A percentile compares a stretch with the other conserved stretches of the same genome.
Conservation (phyloP, 2,329 filamentous ascomycete genomes). For the Colletotrichum sp. region DNA sequence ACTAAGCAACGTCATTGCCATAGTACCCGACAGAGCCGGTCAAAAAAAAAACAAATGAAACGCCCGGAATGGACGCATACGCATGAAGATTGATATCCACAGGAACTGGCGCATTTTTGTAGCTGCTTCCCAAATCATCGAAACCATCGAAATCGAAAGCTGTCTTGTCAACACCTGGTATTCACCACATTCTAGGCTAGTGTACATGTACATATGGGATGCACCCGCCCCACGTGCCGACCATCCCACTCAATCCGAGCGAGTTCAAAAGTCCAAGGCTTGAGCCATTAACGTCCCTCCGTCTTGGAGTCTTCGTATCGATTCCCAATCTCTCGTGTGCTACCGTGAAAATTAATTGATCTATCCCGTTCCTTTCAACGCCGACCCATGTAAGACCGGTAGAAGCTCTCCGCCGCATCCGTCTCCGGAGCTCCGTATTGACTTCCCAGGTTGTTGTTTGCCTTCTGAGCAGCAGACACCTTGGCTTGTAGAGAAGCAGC, state of each 20-base stretch:
- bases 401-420: conserved; percentile 87
- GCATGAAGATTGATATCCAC: conserved; percentile 6
- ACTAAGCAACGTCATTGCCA: conserved; percentile 43
- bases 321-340: conserved; percentile 25
- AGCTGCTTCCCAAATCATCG: background rate
- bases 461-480: conserved; percentile 82
- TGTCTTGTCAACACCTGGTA: background rate
- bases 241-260: conserved; percentile 19
- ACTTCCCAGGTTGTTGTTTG: conserved; percentile 66
- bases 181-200: conserved; percentile 33
- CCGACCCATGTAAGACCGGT: conserved; percentile 83
- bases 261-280: background rate
- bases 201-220: conserved; percentile 42
- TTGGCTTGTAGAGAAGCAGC: conserved; percentile 82
- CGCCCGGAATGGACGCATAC: background rate
- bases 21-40: background rate
- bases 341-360: conserved; percentile 21
- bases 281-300: background rate
- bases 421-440: conserved; percentile 66
- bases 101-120: background rate
- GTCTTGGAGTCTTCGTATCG: background rate
- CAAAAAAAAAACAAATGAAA: background rate
- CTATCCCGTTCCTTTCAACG: conserved; percentile 48
- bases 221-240: background rate
- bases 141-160: conserved; percentile 17